These are phyloP conservation scores for Ascochyta fabae DNA, from an alignment of 2,329 filamentous ascomycete genomes.

Conservation along the genomic window DNA sequence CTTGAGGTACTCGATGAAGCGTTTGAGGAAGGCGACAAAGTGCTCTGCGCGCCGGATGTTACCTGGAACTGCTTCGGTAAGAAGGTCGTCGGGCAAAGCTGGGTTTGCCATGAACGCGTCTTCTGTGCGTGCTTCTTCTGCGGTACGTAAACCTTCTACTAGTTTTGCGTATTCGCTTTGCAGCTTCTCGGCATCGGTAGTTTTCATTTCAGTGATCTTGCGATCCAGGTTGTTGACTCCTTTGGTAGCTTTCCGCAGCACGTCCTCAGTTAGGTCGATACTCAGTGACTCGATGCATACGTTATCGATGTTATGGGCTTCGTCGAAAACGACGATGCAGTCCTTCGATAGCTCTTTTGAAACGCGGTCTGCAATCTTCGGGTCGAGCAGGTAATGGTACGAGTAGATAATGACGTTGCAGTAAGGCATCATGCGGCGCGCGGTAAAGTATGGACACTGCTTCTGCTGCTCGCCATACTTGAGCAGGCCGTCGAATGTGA, in stretches of 20 bases:
- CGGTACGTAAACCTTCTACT: conserved; percentile 86
- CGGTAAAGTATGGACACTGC: conserved; percentile 97
- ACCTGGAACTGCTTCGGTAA: conserved; percentile 94
- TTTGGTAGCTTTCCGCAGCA: conserved; percentile 84
- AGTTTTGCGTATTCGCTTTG: conserved; percentile 96
- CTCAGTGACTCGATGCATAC: conserved; percentile 98
- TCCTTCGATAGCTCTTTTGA: conserved; percentile 97
- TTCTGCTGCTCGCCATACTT: conserved; percentile 94
- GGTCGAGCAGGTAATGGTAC: conserved; percentile 96
- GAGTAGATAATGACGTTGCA: conserved; percentile 99
- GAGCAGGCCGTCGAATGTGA: conserved; percentile 88
- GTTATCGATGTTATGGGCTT: conserved; percentile 99
- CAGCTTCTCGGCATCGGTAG: conserved; percentile 91
- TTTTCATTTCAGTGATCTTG: conserved; percentile 92
- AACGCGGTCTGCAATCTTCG: conserved; percentile 94
- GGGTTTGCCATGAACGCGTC: conserved; percentile 98
- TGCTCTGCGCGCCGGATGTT: conserved; percentile 97
- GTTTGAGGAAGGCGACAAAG: conserved; percentile 91
- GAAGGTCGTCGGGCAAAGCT: conserved; percentile 86
- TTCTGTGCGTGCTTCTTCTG: conserved; percentile 88
- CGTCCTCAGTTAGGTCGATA: conserved; percentile 96
- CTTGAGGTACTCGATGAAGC: conserved; percentile 97
- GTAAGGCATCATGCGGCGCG: conserved; percentile 97
- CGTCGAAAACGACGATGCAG: conserved; percentile 97
- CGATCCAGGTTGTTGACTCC: conserved; percentile 90